phyloP scores from a whole-genome alignment of 108 stramenopile genomes.

The Stephanodiscus minutulus region DNA sequence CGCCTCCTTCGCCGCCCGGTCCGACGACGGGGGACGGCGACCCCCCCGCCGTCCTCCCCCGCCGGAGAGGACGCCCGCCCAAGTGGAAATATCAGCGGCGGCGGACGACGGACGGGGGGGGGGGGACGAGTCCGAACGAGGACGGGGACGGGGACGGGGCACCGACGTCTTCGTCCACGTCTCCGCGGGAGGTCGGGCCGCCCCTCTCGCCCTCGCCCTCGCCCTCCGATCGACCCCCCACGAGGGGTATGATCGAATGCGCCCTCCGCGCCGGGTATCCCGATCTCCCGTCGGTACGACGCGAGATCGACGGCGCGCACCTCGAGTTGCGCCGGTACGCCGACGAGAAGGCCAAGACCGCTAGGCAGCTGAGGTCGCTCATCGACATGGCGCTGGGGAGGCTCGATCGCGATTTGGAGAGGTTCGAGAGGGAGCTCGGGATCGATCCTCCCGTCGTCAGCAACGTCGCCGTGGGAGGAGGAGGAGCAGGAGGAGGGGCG shows the following conservation, averaged over 20 bases:
- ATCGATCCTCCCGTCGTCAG: slow-evolving; percentile 1
- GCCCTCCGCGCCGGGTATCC: slow-evolving; percentile 18
- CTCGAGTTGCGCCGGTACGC: slow-evolving; percentile 51
- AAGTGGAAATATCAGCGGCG: too few species aligned
- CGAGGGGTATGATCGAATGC: slow-evolving; percentile 59
- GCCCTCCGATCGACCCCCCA: too few species aligned
- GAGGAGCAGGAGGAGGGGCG: not conserved
- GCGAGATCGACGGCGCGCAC: slow-evolving; percentile 46
- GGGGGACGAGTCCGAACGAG: too few species aligned
- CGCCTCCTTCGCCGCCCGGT: too few species aligned
- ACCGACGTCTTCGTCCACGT: too few species aligned
- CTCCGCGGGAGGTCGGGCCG: too few species aligned
- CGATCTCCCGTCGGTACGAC: slow-evolving; percentile 10
- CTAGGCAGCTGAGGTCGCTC: slow-evolving; percentile 60
- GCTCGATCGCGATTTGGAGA: slow-evolving; percentile 65
- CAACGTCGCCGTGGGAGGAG: not conserved
- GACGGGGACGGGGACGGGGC: too few species aligned
- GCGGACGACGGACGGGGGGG: too few species aligned
- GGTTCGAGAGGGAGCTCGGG: slow-evolving; percentile 60
- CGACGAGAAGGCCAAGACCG: slow-evolving; percentile 70
- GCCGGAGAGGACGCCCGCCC: too few species aligned
- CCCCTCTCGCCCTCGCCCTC: too few species aligned
- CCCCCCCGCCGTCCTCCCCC: slow-evolving; percentile 25
- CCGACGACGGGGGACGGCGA: too few species aligned
- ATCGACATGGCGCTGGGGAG: slow-evolving; percentile 66